Evolutionary conservation across 1,284 basidiomycete species (phyloP).

Genomic region (Clitocybe nebularis): DNA sequence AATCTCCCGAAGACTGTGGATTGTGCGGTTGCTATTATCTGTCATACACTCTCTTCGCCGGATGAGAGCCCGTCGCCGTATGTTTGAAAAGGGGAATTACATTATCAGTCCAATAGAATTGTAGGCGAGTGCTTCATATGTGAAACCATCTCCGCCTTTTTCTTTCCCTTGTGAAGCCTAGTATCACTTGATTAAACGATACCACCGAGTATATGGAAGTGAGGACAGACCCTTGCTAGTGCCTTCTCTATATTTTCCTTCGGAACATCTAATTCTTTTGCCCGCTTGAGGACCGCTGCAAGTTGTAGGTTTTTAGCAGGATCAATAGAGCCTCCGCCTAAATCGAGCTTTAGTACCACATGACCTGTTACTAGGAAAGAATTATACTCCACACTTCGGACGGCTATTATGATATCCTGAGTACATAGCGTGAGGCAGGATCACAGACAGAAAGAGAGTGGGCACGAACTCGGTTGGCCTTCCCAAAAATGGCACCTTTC

Average conservation of each 20-base stretch:
- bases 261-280: constrained; percentile 66
- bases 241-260: constrained; percentile 76
- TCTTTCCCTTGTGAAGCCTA: constrained; percentile 53
- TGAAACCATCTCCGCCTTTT: constrained; percentile 45
- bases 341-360: constrained; percentile 7
- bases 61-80: too few species aligned
- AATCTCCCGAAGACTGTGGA: constrained; percentile 60
- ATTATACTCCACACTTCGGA: constrained; percentile 46
- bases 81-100: constrained; percentile 40
- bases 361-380: neutral
- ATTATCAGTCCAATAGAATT: constrained; percentile 73
- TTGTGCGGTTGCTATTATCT: constrained; percentile 70
- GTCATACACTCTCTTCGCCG: constrained; percentile 72
- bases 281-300: constrained; percentile 56
- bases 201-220: neutral
- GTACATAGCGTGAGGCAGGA: constrained; percentile 1
- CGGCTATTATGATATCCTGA: constrained; percentile 71
- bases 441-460: neutral
- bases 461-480: constrained; percentile 52
- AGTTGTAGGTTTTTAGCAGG: constrained; percentile 63
- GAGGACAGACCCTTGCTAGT: constrained; percentile 53
- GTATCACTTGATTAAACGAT: neutral
- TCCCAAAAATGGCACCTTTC: constrained; percentile 58
- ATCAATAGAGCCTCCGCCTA: constrained; percentile 65
- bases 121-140: constrained; percentile 72